Base-by-base conservation (phyloP, 768 basidiomycete genomes). In the Terana coerulea region DNA sequence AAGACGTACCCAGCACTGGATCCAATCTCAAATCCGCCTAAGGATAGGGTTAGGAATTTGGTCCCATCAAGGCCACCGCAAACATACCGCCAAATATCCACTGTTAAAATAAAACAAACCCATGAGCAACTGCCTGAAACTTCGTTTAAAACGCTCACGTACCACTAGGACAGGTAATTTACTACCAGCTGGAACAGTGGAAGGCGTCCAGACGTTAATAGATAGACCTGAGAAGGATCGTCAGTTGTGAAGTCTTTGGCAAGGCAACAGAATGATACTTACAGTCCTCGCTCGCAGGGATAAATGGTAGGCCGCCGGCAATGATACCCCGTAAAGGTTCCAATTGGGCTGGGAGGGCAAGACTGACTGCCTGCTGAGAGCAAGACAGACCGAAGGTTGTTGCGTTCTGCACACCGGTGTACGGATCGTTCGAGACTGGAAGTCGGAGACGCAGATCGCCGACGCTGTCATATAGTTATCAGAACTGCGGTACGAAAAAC, bases 131-230 rank as follows among this genome's bases (percentile, higher is more conserved):
- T n/a, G 3, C n/a, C 4, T 14, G 21, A n/a, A 30, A 33, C 8
- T 9, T 35, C 11, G 33, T n/a, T n/a, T n/a, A 24, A 4, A 12
- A 54, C 9, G 22, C 15, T 4, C 5, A 28, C 26, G 10, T 62
- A 81, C 80, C 26, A 75, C 77, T n/a, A 79, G 65, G 5, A 84
- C 78, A 2, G 82, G 81, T 2, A 82, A 64, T 45, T 69, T 72
- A 1, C 75, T 70, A 29, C 55, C 61, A 1, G 64, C 61, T 3
- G 82, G 80, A 43, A 70, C 72, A 25, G 79, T 58, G 14, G 47
- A 21, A 28, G 47, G 47, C 3, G 34, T 36, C 47, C 47, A 49
- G 22, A 83, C 72, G 53, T 83, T 81, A 31, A 84, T 52, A 1
- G 73, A 79, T n/a, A 83, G 65, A 64, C 80, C 79, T 75, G 30